Evolutionary conservation across 2,329 filamentous ascomycete genomes (phyloP).

Genomic region (Aspergillus caelatus): DNA sequence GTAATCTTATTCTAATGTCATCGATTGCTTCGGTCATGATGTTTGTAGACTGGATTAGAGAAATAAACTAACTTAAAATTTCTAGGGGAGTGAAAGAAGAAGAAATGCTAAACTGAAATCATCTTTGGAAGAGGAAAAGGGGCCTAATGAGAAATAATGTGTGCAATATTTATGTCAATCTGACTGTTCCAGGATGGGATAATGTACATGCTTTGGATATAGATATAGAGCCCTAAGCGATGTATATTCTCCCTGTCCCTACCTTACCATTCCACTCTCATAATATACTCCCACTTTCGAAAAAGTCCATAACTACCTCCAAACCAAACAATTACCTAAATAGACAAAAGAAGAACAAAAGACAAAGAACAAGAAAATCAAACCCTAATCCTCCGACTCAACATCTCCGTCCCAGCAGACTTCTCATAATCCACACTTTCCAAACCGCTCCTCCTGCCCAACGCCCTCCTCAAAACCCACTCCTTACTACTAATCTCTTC

Average conservation of each 20-base stretch:
- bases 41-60: no score
- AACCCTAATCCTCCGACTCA: slow-evolving; percentile 35
- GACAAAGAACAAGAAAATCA: not conserved
- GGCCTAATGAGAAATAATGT: no score
- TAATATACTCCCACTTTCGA: not conserved
- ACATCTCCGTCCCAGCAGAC: slow-evolving; percentile 36
- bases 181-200: no score
- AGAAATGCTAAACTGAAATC: no score
- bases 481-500: slow-evolving; percentile 45
- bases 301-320: not conserved
- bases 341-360: not conserved
- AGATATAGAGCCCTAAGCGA: not conserved
- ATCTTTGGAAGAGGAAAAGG: no score
- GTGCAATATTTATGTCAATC: no score
- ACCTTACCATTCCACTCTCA: not conserved
- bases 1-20: no score
- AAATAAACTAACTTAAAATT: no score
- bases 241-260: not conserved
- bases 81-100: no score
- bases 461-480: slow-evolving; percentile 45
- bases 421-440: slow-evolving; percentile 36
- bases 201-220: no score
- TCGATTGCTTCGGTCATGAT: no score
- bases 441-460: slow-evolving; percentile 37
- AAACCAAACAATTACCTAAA: no score